Evolutionary conservation across 2,329 filamentous ascomycete species (phyloP).

Genomic region (Plenodomus lindquistii): DNA sequence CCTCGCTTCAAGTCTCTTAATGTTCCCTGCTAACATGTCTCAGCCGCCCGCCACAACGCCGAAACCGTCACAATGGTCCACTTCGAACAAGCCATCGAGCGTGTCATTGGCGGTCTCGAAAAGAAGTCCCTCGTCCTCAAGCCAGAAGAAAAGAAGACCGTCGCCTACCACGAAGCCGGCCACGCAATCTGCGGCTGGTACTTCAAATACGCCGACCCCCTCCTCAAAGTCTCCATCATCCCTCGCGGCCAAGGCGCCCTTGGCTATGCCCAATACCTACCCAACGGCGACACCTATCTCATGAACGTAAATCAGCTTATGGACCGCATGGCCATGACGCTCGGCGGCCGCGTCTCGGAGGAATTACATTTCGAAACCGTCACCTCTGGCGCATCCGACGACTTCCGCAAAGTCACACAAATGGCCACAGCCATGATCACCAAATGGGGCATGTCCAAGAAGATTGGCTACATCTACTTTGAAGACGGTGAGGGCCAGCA

Average conservation of each 20-base stretch:
- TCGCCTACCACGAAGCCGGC: conserved; percentile 97
- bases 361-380: conserved; percentile 97
- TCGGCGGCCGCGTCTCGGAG: conserved; percentile 92
- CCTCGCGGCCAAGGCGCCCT: conserved; percentile 91
- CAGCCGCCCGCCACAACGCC: conserved; percentile 82
- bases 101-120: conserved; percentile 93
- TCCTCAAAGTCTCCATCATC: conserved; percentile 98
- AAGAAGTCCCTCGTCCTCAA: conserved; percentile 95
- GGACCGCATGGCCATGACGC: conserved; percentile 99
- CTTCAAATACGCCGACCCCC: conserved; percentile 92
- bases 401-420: conserved; percentile 96
- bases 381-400: conserved; percentile 90
- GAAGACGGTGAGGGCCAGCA: conserved; percentile 79
- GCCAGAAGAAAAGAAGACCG: conserved; percentile 91
- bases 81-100: conserved; percentile 97
- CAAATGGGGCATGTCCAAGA: conserved; percentile 97
- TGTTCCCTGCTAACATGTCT: conserved; percentile 46
- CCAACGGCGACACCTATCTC: conserved; percentile 85
- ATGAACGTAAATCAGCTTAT: conserved; percentile 96
- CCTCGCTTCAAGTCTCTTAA: conserved; percentile 9
- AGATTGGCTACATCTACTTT: conserved; percentile 91
- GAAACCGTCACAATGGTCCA: conserved; percentile 82
- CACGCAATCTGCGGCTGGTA: conserved; percentile 99
- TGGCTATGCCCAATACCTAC: conserved; percentile 97
- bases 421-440: conserved; percentile 99